Conservation (phyloP, 129 eudicot species). For the Artemisia annua region DNA sequence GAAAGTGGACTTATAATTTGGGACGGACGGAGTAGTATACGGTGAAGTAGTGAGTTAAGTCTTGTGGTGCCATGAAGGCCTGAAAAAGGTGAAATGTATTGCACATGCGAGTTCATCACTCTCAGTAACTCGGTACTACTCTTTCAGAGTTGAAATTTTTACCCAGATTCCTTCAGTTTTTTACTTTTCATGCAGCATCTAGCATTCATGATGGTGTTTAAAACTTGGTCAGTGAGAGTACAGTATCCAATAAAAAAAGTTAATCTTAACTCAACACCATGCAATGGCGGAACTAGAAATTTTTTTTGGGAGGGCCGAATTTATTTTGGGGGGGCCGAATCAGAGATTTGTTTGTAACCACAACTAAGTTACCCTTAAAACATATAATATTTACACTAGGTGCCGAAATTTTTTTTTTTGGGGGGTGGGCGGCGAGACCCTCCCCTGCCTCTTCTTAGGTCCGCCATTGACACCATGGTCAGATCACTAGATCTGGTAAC, state of each 20-base stretch:
- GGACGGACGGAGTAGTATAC: too few relatives aligned
- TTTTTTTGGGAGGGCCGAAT: too few relatives aligned
- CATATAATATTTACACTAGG: too few relatives aligned
- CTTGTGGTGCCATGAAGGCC: background rate
- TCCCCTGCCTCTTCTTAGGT: too few relatives aligned
- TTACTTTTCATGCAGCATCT: background rate
- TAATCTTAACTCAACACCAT: constrained; percentile 13
- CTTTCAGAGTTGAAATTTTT: constrained; percentile 19
- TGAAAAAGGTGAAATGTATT: background rate
- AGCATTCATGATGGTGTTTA: background rate
- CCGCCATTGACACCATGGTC: constrained; percentile 17
- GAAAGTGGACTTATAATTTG: too few relatives aligned
- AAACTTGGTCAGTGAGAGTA: background rate
- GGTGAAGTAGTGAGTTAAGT: constrained; percentile 1
- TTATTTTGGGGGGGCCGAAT: too few relatives aligned
- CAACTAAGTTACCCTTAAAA: too few relatives aligned
- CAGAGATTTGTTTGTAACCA: too few relatives aligned
- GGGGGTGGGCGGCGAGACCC: too few relatives aligned
- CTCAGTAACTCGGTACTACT: constrained; percentile 12
- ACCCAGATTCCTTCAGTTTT: background rate
- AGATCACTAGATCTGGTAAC: constrained; percentile 11
- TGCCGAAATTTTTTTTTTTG: too few relatives aligned
- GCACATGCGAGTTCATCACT: background rate
- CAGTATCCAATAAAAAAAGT: background rate
- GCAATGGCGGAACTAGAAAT: too few relatives aligned